These are phyloP conservation scores for Pleurotus tuoliensis DNA, from an alignment of 768 basidiomycete species.

Conservation along the genomic window DNA sequence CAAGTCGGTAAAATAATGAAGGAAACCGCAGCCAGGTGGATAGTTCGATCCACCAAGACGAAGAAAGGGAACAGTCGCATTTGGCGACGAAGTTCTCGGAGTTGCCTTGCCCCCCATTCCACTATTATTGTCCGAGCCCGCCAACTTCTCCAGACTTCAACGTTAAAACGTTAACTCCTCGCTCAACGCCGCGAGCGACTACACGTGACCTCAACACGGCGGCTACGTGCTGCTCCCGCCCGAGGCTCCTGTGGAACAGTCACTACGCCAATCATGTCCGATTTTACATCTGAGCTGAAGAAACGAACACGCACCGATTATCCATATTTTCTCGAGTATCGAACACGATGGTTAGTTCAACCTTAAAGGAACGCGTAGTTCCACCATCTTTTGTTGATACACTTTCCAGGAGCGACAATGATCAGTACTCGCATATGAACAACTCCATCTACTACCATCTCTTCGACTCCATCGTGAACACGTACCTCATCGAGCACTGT, in stretches of 20 bases:
- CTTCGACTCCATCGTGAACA: conserved; percentile 80
- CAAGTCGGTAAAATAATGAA: too few relatives aligned
- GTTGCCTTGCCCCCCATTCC: too few relatives aligned
- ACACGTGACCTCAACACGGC: not conserved
- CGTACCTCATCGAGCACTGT: conserved; percentile 69
- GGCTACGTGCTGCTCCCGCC: not conserved
- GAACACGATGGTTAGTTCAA: conserved; percentile 61
- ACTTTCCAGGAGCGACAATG: conserved; percentile 74
- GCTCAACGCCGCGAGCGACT: too few relatives aligned
- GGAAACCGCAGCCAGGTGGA: too few relatives aligned
- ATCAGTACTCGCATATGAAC: conserved; percentile 81
- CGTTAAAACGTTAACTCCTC: too few relatives aligned
- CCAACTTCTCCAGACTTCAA: too few relatives aligned
- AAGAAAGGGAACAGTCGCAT: too few relatives aligned
- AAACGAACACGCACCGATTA: conserved; percentile 49
- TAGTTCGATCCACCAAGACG: too few relatives aligned
- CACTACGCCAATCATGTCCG: not conserved
- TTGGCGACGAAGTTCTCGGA: too few relatives aligned
- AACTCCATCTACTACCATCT: conserved; percentile 79
- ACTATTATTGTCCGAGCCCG: too few relatives aligned
- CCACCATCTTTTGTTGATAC: not conserved
- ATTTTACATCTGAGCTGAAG: conserved; percentile 27
- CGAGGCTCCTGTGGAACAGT: too few relatives aligned
- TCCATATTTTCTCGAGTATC: conserved; percentile 54
- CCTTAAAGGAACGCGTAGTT: too few relatives aligned